phyloP scores from a whole-genome alignment of 495 filamentous ascomycete species.

The Neurospora intermedia region DNA sequence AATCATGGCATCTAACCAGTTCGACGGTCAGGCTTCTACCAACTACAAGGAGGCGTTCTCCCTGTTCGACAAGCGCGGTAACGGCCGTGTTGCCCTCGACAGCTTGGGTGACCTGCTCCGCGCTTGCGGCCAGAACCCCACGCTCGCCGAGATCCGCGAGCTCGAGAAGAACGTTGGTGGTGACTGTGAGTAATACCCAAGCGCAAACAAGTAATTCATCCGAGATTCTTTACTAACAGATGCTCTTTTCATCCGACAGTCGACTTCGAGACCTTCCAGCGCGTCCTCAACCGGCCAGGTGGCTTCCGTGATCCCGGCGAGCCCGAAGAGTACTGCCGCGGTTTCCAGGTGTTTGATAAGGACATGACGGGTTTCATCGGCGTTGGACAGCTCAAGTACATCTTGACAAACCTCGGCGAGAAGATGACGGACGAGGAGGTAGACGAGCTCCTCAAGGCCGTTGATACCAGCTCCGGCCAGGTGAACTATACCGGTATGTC shows the following conservation, averaged over 20 bases:
- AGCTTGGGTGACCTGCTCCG: constrained; percentile 87
- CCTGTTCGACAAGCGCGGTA: constrained; percentile 97
- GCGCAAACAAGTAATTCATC: background rate
- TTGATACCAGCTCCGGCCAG: constrained; percentile 87
- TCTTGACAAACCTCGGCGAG: constrained; percentile 93
- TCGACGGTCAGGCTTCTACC: constrained; percentile 70
- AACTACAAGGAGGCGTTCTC: constrained; percentile 99
- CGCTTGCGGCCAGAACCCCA: constrained; percentile 96
- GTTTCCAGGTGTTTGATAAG: constrained; percentile 99
- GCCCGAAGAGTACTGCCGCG: constrained; percentile 93
- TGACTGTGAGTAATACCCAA: constrained; percentile 61
- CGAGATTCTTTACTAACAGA: background rate
- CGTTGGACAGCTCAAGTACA: constrained; percentile 90
- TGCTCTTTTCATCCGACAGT: constrained; percentile 39
- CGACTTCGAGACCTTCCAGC: constrained; percentile 94
- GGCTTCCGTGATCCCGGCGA: constrained; percentile 97
- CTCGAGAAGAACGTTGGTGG: constrained; percentile 76
- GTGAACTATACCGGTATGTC: constrained; percentile 86
- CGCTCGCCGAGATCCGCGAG: constrained; percentile 79
- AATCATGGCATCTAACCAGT: constrained; percentile 39
- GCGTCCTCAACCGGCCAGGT: constrained; percentile 90
- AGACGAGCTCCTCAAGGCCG: constrained; percentile 93
- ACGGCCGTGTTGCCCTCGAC: constrained; percentile 74
- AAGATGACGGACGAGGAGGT: constrained; percentile 99
- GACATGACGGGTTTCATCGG: constrained; percentile 97